Evolutionary conservation across 305 asterid species (phyloP), one percentile per base, ranked within the genome.

Genomic region (Lippia alba): DNA sequence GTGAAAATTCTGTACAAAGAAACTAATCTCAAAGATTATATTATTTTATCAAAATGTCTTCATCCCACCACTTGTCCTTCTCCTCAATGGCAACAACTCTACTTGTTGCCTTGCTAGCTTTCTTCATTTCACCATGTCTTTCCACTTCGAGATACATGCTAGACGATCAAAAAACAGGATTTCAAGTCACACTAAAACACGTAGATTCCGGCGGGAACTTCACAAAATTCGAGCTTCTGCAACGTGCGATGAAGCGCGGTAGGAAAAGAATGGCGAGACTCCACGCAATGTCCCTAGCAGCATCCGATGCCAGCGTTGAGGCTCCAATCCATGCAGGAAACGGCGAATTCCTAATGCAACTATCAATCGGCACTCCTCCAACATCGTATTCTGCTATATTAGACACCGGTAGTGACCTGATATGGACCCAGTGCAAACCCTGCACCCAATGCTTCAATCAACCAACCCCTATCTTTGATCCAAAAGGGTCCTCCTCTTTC

Each of bases 401-500:
- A 44, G 98, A 92, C 49, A 90, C 96, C 0, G 98, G 98, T 17
- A 90, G 98, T 53, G 96, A 92, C 55, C 74, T 92, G 15, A 81
- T 88, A 56, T 92, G 98, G 98, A 92, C 98, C 4, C 98, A 92
- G 50, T 92, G 96, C 77, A 84, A 88, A 64, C 96, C 98, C 6
- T 90, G 98, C 72, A 74, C 74, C 44, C 79, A 84, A 20, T 92
- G 98, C 40, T 92, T 80, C 72, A 19, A 80, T 4, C 96, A 89
- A 12, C 72, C 87, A 2, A 78, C 91, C 10, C 92, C 96, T 0
- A 51, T 88, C 5, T 92, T 90, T 56, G 94, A 92, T 41, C 98
- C 98, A 1, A 69, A 75, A 18, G 82, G 84, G 19, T 92, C 96
- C 0, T 75, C 89, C 0, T 76, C 96, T 3, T 92, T 78, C 74